Conservation (phyloP, 148 eudicot species). For the Silene latifolia region DNA sequence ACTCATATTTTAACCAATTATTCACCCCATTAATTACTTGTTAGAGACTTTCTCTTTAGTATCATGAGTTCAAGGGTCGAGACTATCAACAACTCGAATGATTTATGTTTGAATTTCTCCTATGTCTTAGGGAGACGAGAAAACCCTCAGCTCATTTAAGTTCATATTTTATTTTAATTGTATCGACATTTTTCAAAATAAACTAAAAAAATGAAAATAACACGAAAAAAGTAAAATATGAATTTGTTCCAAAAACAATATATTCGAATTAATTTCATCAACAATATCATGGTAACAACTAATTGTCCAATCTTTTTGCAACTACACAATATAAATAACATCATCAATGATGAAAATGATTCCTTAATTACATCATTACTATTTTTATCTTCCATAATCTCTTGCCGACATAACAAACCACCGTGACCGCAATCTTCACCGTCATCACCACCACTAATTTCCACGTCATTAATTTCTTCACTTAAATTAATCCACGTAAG, state of each 20-base stretch:
- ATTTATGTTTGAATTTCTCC: too few species aligned
- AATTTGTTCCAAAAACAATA: conserved; percentile 3
- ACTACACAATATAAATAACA: conserved; percentile 13
- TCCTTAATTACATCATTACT: not conserved
- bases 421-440: conserved; percentile 7
- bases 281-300: not conserved
- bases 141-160: too few species aligned
- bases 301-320: conserved; percentile 2
- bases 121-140: too few species aligned
- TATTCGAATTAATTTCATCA: conserved; percentile 1
- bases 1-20: too few species aligned
- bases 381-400: not conserved
- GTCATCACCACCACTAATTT: conserved; percentile 8
- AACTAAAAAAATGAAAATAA: too few species aligned
- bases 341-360: not conserved
- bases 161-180: too few species aligned
- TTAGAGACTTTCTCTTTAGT: too few species aligned
- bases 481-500: conserved; percentile 17
- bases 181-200: too few species aligned
- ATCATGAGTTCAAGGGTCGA: too few species aligned
- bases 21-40: too few species aligned
- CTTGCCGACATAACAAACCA: conserved; percentile 17
- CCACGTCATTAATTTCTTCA: not conserved
- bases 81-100: too few species aligned
- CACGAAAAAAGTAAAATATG: not conserved